Percentiles rank a stretch among this genome's conserved stretches.
Evolutionary conservation across 345 rosid genomes (phyloP).

Genomic region (Eucalyptus marginata): DNA sequence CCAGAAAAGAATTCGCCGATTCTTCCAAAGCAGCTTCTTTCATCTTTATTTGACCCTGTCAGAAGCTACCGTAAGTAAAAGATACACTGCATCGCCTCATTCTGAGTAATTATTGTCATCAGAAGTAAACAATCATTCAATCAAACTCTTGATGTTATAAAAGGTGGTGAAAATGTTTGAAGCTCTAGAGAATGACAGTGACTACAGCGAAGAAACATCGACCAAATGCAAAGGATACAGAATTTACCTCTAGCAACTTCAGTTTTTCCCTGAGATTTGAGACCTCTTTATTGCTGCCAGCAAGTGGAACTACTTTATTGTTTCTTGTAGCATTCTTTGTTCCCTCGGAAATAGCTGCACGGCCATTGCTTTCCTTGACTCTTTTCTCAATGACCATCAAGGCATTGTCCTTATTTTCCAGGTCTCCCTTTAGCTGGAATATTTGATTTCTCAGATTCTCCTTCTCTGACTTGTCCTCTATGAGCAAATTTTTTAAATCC

Average conservation of each 20-base stretch:
- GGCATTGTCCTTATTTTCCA: slow-evolving; percentile 57
- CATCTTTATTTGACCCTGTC: slow-evolving; percentile 47
- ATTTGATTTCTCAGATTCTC: slow-evolving; percentile 57
- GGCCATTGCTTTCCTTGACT: slow-evolving; percentile 33
- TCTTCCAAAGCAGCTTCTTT: slow-evolving; percentile 56
- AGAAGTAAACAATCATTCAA: not conserved
- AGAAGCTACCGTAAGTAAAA: not conserved
- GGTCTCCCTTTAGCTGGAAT: slow-evolving; percentile 40
- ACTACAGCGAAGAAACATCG: not conserved
- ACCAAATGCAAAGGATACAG: not conserved
- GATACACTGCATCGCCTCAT: not conserved
- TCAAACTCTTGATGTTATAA: not conserved
- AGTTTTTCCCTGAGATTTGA: slow-evolving; percentile 46
- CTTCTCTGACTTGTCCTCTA: slow-evolving; percentile 46
- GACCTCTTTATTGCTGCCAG: slow-evolving; percentile 37
- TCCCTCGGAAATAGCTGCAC: slow-evolving; percentile 14
- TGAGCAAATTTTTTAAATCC: slow-evolving; percentile 31
- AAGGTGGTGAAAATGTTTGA: not conserved
- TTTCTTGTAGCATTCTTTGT: slow-evolving; percentile 20
- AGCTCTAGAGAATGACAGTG: not conserved
- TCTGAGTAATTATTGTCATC: not conserved
- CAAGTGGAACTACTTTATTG: slow-evolving; percentile 26
- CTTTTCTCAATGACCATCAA: slow-evolving; percentile 37
- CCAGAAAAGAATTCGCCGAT: slow-evolving; percentile 33
- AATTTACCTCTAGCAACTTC: slow-evolving; percentile 53